phyloP scores from a whole-genome alignment of 352 stramenopile species.

The Phytophthora litchii region DNA sequence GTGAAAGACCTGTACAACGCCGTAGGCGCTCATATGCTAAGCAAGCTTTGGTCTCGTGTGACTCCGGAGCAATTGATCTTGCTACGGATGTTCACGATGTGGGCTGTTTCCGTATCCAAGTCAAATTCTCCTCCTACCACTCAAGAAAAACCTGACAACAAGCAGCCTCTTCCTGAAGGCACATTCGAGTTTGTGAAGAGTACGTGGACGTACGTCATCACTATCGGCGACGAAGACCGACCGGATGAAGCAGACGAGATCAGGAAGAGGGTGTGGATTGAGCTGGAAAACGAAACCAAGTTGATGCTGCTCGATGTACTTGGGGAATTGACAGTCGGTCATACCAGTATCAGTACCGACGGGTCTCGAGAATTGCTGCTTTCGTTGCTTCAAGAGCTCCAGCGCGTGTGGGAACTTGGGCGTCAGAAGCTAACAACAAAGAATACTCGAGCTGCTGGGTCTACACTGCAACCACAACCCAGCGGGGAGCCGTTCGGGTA shows the following conservation, averaged over 20 bases:
- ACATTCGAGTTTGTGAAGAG: slow-evolving; percentile 65
- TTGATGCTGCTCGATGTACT: slow-evolving; percentile 75
- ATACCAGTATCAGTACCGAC: slow-evolving; percentile 13
- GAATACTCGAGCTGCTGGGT: slow-evolving; percentile 14
- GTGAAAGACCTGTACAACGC: slow-evolving; percentile 71
- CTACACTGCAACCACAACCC: slow-evolving; percentile 6
- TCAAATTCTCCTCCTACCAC: background rate
- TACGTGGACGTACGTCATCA: slow-evolving; percentile 60
- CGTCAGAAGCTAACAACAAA: slow-evolving; percentile 26
- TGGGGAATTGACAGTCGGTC: slow-evolving; percentile 54
- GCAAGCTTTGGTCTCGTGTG: slow-evolving; percentile 78
- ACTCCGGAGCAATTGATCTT: slow-evolving; percentile 84
- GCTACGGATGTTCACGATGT: slow-evolving; percentile 78
- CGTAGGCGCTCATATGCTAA: slow-evolving; percentile 76
- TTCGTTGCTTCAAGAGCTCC: slow-evolving; percentile 63
- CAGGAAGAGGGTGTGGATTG: slow-evolving; percentile 74
- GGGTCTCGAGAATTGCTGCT: slow-evolving; percentile 34
- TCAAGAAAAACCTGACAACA: slow-evolving; percentile 9
- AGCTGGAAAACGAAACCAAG: slow-evolving; percentile 80
- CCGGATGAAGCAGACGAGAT: slow-evolving; percentile 61
- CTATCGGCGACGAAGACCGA: slow-evolving; percentile 51
- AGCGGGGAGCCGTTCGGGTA: slow-evolving; percentile 66
- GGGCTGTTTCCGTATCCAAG: slow-evolving; percentile 35
- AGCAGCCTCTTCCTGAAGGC: slow-evolving; percentile 13
- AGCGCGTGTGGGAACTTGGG: slow-evolving; percentile 59